Percentiles rank a stretch among this genome's conserved stretches.
Evolutionary conservation across 164 flowering plant species (phyloP).

Genomic region (Stephania cephalantha): DNA sequence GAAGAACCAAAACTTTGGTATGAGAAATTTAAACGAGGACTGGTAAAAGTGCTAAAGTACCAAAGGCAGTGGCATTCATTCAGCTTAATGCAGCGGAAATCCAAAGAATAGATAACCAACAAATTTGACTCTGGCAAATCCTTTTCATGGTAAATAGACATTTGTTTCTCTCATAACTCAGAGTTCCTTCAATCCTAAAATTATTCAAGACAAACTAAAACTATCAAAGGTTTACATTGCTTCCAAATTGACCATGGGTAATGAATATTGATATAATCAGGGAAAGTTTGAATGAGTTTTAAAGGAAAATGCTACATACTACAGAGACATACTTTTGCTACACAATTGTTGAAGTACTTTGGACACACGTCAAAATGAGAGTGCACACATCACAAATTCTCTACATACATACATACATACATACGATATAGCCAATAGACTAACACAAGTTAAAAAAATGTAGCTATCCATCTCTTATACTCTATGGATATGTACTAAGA

Average conservation of each 20-base stretch:
- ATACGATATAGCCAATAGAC: too few species aligned
- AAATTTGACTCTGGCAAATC: background rate
- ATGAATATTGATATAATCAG: too few species aligned
- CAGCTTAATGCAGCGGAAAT: background rate
- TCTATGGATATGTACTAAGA: too few species aligned
- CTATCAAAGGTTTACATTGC: background rate
- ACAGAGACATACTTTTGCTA: too few species aligned
- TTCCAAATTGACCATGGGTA: background rate
- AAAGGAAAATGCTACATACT: too few species aligned
- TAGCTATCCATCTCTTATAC: too few species aligned
- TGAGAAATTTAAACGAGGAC: background rate
- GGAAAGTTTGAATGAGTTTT: too few species aligned
- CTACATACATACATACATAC: too few species aligned
- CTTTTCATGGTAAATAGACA: background rate
- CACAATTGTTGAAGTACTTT: too few species aligned
- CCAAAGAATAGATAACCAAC: background rate
- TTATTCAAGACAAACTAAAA: background rate
- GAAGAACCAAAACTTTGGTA: background rate
- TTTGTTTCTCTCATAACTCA: background rate
- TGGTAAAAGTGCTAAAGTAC: background rate
- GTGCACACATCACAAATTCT: too few species aligned
- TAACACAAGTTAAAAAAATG: too few species aligned
- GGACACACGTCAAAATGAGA: too few species aligned
- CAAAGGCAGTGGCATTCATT: background rate
- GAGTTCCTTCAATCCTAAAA: background rate